Percentiles rank a stretch among this genome's conserved stretches.
Conservation (phyloP, 768 basidiomycete genomes). For the Candolleomyces eurysporus region DNA sequence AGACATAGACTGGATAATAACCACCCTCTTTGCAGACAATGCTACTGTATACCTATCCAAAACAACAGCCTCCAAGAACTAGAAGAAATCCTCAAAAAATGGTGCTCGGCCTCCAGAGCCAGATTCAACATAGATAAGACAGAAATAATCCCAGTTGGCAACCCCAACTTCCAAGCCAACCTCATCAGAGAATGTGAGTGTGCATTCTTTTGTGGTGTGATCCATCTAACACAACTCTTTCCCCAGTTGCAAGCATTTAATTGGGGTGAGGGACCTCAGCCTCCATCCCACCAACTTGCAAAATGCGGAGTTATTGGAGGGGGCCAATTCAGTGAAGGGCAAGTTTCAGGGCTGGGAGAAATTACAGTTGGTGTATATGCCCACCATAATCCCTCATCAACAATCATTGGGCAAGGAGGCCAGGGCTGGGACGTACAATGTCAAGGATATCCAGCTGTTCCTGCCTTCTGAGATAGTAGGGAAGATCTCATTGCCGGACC, state of each 20-base stretch:
- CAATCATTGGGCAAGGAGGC: slow-evolving; percentile 18
- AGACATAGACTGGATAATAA: neutral
- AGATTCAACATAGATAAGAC: too few relatives aligned
- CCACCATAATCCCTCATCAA: neutral
- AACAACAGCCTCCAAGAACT: too few relatives aligned
- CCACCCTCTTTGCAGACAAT: slow-evolving; percentile 40
- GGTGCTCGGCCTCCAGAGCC: too few relatives aligned
- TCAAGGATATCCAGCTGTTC: slow-evolving; percentile 10
- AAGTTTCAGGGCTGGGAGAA: neutral
- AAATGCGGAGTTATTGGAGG: neutral
- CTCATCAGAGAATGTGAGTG: too few relatives aligned
- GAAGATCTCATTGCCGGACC: neutral
- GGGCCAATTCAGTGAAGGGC: neutral
- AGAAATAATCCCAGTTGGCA: too few relatives aligned
- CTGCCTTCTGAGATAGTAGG: slow-evolving; percentile 16
- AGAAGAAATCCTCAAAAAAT: too few relatives aligned
- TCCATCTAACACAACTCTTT: too few relatives aligned
- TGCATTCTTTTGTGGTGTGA: too few relatives aligned
- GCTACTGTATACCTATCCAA: slow-evolving; percentile 33
- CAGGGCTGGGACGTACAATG: neutral
- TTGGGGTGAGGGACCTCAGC: neutral
- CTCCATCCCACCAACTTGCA: neutral
- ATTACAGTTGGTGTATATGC: neutral
- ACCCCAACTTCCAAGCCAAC: too few relatives aligned
- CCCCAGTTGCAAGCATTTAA: neutral